Evolutionary conservation across 2,329 filamentous ascomycete genomes (phyloP).

Genomic region (Pleoardoris graminearum): DNA sequence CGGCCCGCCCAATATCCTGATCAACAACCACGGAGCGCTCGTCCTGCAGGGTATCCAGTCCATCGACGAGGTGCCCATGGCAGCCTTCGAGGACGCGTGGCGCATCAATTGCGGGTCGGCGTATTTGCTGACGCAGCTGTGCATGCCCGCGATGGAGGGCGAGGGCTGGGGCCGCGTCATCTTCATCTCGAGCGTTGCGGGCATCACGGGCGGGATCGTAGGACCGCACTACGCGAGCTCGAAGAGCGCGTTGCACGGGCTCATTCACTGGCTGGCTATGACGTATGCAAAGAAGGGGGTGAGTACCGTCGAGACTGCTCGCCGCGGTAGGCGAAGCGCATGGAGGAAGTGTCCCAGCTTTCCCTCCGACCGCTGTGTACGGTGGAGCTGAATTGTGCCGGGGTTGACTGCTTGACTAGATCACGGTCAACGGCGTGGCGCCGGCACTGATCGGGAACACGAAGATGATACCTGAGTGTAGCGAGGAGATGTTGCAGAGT

Average conservation of each 20-base stretch:
- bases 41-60: conserved; percentile 26
- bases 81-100: conserved; percentile 45
- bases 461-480: conserved; percentile 48
- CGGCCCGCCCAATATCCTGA: conserved; percentile 46
- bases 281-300: conserved; percentile 49
- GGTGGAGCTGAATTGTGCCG: not conserved
- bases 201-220: conserved; percentile 46
- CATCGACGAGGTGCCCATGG: conserved; percentile 40
- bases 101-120: conserved; percentile 44
- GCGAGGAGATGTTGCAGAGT: conserved; percentile 42
- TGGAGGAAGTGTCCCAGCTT: too few species aligned
- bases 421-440: conserved; percentile 55
- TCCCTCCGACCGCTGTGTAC: not conserved
- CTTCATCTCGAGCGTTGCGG: conserved; percentile 46
- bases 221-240: conserved; percentile 47
- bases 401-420: not conserved
- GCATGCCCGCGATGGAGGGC: conserved; percentile 43
- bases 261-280: conserved; percentile 52
- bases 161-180: conserved; percentile 44
- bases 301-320: too few species aligned
- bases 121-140: conserved; percentile 46
- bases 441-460: conserved; percentile 54
- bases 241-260: conserved; percentile 52
- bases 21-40: conserved; percentile 46
- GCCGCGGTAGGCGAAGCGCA: too few species aligned